Evolutionary conservation across 768 basidiomycete species (phyloP).

Genomic region (Holtermanniella nyarrowii): DNA sequence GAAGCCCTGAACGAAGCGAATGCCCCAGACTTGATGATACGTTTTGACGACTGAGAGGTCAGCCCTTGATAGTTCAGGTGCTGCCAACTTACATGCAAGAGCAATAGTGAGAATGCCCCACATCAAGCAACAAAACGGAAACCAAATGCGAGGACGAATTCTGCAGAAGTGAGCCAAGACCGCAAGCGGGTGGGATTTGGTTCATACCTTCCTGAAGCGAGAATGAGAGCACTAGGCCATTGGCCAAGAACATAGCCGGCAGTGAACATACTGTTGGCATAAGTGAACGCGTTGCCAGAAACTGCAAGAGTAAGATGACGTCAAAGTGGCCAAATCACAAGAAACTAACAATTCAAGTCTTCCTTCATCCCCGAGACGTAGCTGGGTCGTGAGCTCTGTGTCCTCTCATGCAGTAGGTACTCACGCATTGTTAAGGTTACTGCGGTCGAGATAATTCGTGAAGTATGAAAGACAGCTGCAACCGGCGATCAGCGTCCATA

Average conservation of each 20-base stretch:
- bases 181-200: conserved; percentile 48
- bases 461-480: background rate
- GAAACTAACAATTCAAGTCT: conserved; percentile 54
- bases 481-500: background rate
- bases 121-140: conserved; percentile 42
- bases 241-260: conserved; percentile 63
- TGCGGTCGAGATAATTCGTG: conserved; percentile 1
- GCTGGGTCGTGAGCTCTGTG: conserved; percentile 21
- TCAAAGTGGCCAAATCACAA: background rate
- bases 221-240: conserved; percentile 9
- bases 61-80: background rate
- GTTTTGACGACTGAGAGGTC: conserved; percentile 10
- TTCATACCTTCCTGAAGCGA: conserved; percentile 4
- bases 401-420: background rate
- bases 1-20: conserved; percentile 63
- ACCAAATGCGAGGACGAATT: conserved; percentile 55
- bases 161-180: conserved; percentile 5
- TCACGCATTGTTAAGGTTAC: background rate
- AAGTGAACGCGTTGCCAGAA: conserved; percentile 3
- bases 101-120: conserved; percentile 13
- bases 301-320: too few species aligned
- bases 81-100: conserved; percentile 16
- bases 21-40: conserved; percentile 47
- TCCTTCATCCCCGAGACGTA: conserved; percentile 73
- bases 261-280: conserved; percentile 57